phyloP scores from a whole-genome alignment of 108 stramenopile species.

The Skeletonema menzelii region DNA sequence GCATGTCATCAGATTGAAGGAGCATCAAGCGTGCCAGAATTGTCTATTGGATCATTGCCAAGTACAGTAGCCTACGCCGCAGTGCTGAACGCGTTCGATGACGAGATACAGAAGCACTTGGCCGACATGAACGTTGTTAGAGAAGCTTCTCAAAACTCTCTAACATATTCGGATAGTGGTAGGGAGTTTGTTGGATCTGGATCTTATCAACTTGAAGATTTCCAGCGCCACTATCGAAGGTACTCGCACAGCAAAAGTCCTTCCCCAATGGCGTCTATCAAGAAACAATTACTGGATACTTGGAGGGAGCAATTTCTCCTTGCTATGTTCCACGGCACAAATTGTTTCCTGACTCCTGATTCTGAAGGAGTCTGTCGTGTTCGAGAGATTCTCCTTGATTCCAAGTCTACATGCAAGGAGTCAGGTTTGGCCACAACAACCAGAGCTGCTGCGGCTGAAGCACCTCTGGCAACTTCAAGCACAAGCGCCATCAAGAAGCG shows the following conservation, averaged over 20 bases:
- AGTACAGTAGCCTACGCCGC: conserved; percentile 64
- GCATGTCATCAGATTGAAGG: conserved; percentile 35
- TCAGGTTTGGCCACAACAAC: not conserved
- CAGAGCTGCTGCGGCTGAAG: not conserved
- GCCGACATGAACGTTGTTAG: not conserved
- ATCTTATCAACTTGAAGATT: conserved; percentile 38
- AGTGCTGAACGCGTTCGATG: conserved; percentile 62
- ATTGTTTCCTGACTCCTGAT: conserved; percentile 31
- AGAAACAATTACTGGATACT: conserved; percentile 23
- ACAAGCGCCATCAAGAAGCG: conserved; percentile 13
- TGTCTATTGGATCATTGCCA: conserved; percentile 42
- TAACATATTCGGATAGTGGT: not conserved
- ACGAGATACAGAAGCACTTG: conserved; percentile 24
- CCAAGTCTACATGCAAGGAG: not conserved
- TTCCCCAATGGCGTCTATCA: not conserved
- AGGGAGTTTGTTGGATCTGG: conserved; percentile 7
- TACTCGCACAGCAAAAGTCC: conserved; percentile 27
- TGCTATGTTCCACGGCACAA: conserved; percentile 29
- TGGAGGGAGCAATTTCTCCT: conserved; percentile 38
- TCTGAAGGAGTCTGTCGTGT: conserved; percentile 27
- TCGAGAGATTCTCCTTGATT: conserved; percentile 26
- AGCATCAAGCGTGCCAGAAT: conserved; percentile 25
- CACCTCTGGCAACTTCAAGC: not conserved
- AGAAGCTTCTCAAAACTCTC: not conserved
- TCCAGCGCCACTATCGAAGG: conserved; percentile 41